Percentiles rank a stretch among this genome's conserved stretches.
phyloP scores from a whole-genome alignment of 805 yeast genomes.

The Starmerella scarabaei region DNA sequence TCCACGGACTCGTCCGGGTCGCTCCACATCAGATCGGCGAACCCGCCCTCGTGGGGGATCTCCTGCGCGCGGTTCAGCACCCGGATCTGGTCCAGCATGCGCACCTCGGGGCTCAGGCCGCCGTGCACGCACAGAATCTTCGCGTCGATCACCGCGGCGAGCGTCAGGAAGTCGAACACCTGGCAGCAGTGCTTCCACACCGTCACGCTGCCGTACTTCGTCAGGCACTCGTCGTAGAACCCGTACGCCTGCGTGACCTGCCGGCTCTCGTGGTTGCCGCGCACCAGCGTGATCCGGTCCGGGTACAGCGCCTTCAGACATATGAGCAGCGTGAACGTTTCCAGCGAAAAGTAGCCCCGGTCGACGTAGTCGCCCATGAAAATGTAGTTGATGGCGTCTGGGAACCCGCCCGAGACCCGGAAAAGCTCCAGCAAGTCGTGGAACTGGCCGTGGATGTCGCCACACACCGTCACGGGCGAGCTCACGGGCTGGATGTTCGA shows the following conservation, averaged over 20 bases:
- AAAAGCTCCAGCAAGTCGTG: constrained; percentile 87
- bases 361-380: constrained; percentile 95
- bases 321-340: constrained; percentile 88
- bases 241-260: constrained; percentile 99
- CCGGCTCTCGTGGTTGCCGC: constrained; percentile 96
- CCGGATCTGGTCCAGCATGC: constrained; percentile 93
- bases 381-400: constrained; percentile 60
- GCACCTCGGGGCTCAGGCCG: constrained; percentile 90
- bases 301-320: constrained; percentile 84
- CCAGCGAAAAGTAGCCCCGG: constrained; percentile 90
- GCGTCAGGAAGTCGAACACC: constrained; percentile 82
- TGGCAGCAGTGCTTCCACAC: constrained; percentile 97
- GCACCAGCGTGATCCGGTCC: constrained; percentile 68
- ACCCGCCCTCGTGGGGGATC: constrained; percentile 98
- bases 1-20: constrained; percentile 90
- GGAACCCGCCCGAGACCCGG: constrained; percentile 85
- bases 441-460: constrained; percentile 96
- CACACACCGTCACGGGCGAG: constrained; percentile 81
- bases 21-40: constrained; percentile 94
- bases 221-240: constrained; percentile 87
- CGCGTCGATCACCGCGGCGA: constrained; percentile 94
- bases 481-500: constrained; percentile 89
- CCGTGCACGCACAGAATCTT: constrained; percentile 93
- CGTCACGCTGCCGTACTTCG: constrained; percentile 85
- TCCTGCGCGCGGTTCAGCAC: constrained; percentile 93